Evolutionary conservation across 2,329 filamentous ascomycete genomes (phyloP).

Genomic region (Oidium heveae): DNA sequence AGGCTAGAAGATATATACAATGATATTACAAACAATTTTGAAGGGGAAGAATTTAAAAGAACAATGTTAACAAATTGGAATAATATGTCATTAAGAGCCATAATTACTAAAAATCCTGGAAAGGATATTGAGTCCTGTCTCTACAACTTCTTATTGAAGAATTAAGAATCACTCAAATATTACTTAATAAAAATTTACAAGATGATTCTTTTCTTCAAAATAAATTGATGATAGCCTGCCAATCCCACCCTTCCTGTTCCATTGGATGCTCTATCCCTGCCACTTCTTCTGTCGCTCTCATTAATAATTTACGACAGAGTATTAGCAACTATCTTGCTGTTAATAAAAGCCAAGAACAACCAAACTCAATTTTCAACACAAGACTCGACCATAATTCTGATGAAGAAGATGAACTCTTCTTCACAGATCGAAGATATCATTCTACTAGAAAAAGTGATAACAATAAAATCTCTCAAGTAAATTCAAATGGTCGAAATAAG

Average conservation of each 20-base stretch:
- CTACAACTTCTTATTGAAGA: background rate
- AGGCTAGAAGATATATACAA: background rate
- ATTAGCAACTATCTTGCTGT: background rate
- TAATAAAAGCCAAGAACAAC: background rate
- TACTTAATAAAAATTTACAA: background rate
- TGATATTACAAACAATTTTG: background rate
- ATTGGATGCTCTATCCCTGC: too few relatives aligned
- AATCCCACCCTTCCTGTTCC: background rate
- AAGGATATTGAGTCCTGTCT: too few relatives aligned
- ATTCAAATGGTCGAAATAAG: background rate
- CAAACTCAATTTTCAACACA: background rate
- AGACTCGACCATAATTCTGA: background rate
- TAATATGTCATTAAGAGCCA: background rate
- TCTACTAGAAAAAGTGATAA: background rate
- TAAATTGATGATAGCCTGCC: background rate
- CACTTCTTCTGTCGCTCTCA: too few relatives aligned
- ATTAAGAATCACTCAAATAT: background rate
- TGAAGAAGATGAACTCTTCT: background rate
- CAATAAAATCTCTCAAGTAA: background rate
- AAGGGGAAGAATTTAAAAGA: slow-evolving; percentile 1
- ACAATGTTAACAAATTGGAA: background rate
- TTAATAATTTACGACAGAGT: background rate
- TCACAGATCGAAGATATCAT: background rate
- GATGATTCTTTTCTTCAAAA: background rate
- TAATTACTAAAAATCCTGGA: too few relatives aligned